Evolutionary conservation across 1,284 basidiomycete genomes (phyloP).

Genomic region (Apiotrichum laibachii): DNA sequence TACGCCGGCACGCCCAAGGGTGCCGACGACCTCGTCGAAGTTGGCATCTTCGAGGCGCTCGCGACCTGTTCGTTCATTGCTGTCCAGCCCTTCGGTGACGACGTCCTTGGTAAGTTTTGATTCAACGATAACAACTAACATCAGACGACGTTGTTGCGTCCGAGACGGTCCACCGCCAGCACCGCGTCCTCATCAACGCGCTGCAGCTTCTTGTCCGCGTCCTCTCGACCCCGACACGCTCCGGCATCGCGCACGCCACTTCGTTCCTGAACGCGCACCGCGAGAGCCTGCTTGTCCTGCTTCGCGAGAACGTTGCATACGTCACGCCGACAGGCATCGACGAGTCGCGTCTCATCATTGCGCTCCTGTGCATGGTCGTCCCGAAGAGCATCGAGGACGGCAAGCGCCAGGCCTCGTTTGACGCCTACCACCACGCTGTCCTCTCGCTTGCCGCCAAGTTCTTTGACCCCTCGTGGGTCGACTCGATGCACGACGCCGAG

Average conservation of each 20-base stretch:
- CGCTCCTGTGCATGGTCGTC: slow-evolving; percentile 53
- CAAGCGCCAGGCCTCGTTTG: slow-evolving; percentile 68
- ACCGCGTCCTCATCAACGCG: slow-evolving; percentile 36
- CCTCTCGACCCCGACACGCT: slow-evolving; percentile 25
- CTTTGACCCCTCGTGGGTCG: slow-evolving; percentile 65
- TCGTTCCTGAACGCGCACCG: slow-evolving; percentile 56
- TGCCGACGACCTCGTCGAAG: slow-evolving; percentile 79
- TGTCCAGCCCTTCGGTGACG: slow-evolving; percentile 73
- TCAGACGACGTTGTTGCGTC: slow-evolving; percentile 19
- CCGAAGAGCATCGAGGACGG: slow-evolving; percentile 58
- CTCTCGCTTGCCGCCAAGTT: slow-evolving; percentile 71
- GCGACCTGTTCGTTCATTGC: slow-evolving; percentile 85
- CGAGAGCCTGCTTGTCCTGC: slow-evolving; percentile 54
- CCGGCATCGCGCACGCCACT: slow-evolving; percentile 43
- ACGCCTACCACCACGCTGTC: slow-evolving; percentile 76
- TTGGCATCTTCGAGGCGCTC: slow-evolving; percentile 72
- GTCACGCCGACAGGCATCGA: slow-evolving; percentile 52
- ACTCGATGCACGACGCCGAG: slow-evolving; percentile 9
- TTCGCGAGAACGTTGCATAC: slow-evolving; percentile 51
- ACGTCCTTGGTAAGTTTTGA: slow-evolving; percentile 65
- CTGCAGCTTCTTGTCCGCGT: slow-evolving; percentile 39
- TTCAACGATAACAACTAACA: no score
- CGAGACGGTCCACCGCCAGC: slow-evolving; percentile 37
- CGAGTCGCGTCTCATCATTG: slow-evolving; percentile 54
- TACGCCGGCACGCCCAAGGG: slow-evolving; percentile 78